Evolutionary conservation across 1,284 basidiomycete species (phyloP), one percentile per base, ranked within the genome.

Genomic region (Athelia sp.): DNA sequence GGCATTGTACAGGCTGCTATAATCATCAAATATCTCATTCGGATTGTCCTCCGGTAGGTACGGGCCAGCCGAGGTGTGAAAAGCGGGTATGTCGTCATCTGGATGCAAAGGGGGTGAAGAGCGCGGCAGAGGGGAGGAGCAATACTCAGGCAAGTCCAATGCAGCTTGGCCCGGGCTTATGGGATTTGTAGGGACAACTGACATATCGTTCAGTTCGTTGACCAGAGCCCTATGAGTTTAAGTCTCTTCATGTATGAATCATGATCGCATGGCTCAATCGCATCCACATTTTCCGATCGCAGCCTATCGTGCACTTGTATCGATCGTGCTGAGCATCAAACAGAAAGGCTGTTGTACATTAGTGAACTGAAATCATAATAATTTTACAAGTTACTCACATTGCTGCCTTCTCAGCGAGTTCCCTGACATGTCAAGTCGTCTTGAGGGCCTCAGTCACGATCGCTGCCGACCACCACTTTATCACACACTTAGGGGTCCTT

Each of bases 191-290:
- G 47, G 29, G 19, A n/a, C 19, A 19, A 17, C 15, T 31, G 18
- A 36, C 22, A 3, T 23, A 6, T 35, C 31, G 31, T 29, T 29
- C 6, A 19, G 32, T 31, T 34, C 22, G 24, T 11, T 19, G n/a
- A 24, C 23, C 11, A 15, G 17, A n/a, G n/a, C 17, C 18, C 15
- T 43, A 55, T 55, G 53, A 17, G 46, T 51, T 52, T 47, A 35
- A 45, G 38, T 54, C 8, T 44, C 43, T 44, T 44, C 43, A n/a
- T 44, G 43, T n/a, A 17, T 21, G 15, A n/a, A n/a, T n/a, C n/a
- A n/a, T n/a, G n/a, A 9, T n/a, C 15, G 36, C 36, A 8, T 40
- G 8, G n/a, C n/a, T 21, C 6, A 40, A n/a, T 9, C 19, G n/a
- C 36, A 40, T 40, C 36, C 36, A 40, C 4, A 6, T n/a, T 13